Evolutionary conservation across 768 basidiomycete genomes (phyloP).

Genomic region (Leccinum variicolor): DNA sequence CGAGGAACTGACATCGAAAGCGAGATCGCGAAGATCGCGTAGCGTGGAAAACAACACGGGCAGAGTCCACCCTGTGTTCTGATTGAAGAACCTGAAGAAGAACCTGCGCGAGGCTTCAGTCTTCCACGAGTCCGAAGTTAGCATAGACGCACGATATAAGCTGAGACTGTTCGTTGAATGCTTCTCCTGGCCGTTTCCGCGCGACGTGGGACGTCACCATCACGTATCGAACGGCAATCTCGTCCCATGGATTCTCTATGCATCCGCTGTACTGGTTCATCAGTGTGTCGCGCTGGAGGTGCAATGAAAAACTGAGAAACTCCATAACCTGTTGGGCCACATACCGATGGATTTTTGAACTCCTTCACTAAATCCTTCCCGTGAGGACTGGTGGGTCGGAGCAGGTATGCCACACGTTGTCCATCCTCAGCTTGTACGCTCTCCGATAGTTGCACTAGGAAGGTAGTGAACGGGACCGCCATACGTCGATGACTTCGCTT

Average conservation of each 20-base stretch:
- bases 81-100: slow-evolving; percentile 77
- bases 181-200: slow-evolving; percentile 62
- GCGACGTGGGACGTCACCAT: slow-evolving; percentile 69
- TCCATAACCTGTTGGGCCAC: slow-evolving; percentile 9
- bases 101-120: slow-evolving; percentile 37
- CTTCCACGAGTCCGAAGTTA: background rate
- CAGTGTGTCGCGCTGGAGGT: slow-evolving; percentile 23
- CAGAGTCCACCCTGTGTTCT: slow-evolving; percentile 83
- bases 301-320: slow-evolving; percentile 23
- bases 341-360: slow-evolving; percentile 55
- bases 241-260: slow-evolving; percentile 78
- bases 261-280: slow-evolving; percentile 47
- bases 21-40: slow-evolving; percentile 79
- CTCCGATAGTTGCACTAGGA: slow-evolving; percentile 56
- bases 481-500: slow-evolving; percentile 12
- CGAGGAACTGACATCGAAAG: slow-evolving; percentile 68
- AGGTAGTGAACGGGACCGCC: slow-evolving; percentile 54
- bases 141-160: slow-evolving; percentile 63
- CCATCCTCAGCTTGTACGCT: slow-evolving; percentile 63
- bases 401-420: slow-evolving; percentile 65
- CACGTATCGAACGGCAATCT: slow-evolving; percentile 81
- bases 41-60: slow-evolving; percentile 80
- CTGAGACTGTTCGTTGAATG: slow-evolving; percentile 76
- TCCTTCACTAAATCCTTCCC: slow-evolving; percentile 74
- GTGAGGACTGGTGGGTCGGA: slow-evolving; percentile 74